These are phyloP conservation scores for Gossypium ekmanianum DNA, from an alignment of 345 rosid genomes.

Conservation along the genomic window DNA sequence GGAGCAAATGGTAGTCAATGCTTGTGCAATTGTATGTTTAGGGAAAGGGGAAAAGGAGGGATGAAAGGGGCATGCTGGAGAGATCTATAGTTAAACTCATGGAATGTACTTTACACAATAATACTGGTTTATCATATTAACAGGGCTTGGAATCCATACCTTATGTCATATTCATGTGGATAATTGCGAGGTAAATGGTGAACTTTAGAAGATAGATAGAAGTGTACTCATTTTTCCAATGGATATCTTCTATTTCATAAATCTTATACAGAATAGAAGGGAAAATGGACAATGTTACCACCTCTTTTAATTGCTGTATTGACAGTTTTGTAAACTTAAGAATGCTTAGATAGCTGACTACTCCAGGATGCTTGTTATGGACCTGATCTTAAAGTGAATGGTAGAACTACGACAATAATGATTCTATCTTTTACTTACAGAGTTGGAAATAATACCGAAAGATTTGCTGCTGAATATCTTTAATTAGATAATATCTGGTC, in stretches of 20 bases:
- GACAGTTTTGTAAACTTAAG: neutral
- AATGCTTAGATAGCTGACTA: neutral
- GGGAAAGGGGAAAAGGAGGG: neutral
- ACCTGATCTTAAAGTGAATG: neutral
- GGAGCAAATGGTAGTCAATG: neutral
- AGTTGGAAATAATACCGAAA: neutral
- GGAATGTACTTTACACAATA: neutral
- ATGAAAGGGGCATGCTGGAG: neutral
- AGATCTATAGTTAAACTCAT: neutral
- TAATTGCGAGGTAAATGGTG: neutral
- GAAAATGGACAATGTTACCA: neutral
- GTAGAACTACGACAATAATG: neutral
- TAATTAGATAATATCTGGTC: neutral
- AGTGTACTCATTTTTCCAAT: neutral
- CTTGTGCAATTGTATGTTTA: neutral
- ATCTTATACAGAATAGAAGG: neutral
- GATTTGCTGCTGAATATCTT: neutral
- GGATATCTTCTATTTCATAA: neutral
- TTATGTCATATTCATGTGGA: neutral
- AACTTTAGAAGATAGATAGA: neutral
- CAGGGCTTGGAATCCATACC: neutral
- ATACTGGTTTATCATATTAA: neutral
- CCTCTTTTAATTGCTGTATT: neutral
- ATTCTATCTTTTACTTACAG: neutral
- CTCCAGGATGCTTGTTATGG: neutral